These are phyloP conservation scores for Wickerhamomyces silvicola DNA, from an alignment of 805 yeast species.

Conservation along the genomic window DNA sequence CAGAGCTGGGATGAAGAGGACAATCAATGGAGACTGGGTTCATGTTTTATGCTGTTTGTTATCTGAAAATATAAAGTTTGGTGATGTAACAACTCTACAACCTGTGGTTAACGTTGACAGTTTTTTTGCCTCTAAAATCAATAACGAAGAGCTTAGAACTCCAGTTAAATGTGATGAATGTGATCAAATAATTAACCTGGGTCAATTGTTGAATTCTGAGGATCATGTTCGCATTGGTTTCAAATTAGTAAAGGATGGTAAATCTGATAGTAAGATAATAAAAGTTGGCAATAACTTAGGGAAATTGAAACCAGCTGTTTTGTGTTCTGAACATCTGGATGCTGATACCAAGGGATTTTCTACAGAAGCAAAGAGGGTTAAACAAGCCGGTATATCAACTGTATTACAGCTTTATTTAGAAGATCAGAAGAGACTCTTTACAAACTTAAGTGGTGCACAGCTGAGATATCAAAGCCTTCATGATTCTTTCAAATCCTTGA, in stretches of 20 bases:
- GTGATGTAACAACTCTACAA: constrained; percentile 35
- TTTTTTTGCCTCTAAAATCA: constrained; percentile 21
- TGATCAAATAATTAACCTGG: constrained; percentile 32
- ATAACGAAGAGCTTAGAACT: constrained; percentile 24
- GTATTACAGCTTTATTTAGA: constrained; percentile 17
- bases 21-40: constrained; percentile 65
- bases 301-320: constrained; percentile 35
- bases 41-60: constrained; percentile 70
- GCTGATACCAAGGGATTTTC: constrained; percentile 12
- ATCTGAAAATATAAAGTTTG: constrained; percentile 38
- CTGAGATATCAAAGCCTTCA: constrained; percentile 32
- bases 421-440: constrained; percentile 10
- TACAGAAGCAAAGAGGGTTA: constrained; percentile 14
- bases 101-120: constrained; percentile 37
- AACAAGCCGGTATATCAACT: constrained; percentile 6
- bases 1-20: constrained; percentile 61
- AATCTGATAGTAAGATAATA: constrained; percentile 17
- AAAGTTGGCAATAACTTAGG: constrained; percentile 27
- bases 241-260: constrained; percentile 15
- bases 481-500: constrained; percentile 5
- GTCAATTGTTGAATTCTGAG: constrained; percentile 51
- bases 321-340: constrained; percentile 35
- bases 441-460: constrained; percentile 28
- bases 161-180: constrained; percentile 51
- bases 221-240: constrained; percentile 49